Percentiles rank a stretch among this genome's conserved stretches.
These are phyloP conservation scores for Effrenium voratum DNA, from an alignment of 73 alveolate genomes.

Conservation along the genomic window DNA sequence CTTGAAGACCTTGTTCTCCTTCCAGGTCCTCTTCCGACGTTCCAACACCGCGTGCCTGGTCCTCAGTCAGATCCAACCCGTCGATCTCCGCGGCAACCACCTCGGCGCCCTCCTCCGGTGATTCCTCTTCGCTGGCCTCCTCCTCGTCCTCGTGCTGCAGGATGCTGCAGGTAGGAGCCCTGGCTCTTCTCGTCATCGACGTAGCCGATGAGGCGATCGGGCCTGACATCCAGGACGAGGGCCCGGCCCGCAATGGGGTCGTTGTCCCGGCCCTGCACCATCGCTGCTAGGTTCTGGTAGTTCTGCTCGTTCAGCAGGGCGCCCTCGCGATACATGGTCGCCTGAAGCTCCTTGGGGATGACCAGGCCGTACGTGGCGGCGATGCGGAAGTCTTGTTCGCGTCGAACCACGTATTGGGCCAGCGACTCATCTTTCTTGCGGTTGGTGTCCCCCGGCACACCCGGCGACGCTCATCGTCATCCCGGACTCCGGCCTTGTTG, in stretches of 20 bases:
- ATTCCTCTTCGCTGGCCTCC: neutral
- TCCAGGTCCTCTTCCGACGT: neutral
- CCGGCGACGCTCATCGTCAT: constrained; percentile 31
- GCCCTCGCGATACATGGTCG: constrained; percentile 12
- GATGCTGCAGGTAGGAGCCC: neutral
- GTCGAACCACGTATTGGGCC: neutral
- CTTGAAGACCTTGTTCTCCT: constrained; percentile 71
- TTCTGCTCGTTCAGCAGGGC: constrained; percentile 30
- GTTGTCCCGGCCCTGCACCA: neutral
- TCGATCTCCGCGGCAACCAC: neutral
- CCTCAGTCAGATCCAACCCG: neutral
- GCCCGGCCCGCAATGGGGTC: constrained; percentile 14
- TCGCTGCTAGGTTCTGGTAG: neutral
- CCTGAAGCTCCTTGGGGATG: neutral
- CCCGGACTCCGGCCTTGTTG: constrained; percentile 41
- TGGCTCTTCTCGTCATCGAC: neutral
- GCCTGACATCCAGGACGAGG: neutral
- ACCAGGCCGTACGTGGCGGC: neutral
- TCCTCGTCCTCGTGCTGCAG: neutral
- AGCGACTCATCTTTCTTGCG: constrained; percentile 13
- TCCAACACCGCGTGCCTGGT: constrained; percentile 21
- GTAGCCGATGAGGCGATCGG: constrained; percentile 1
- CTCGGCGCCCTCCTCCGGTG: neutral
- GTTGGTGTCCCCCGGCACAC: neutral
- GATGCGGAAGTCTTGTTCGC: neutral